Evolutionary conservation across 441 rosid genomes (phyloP).

Genomic region (Kokia cookei): DNA sequence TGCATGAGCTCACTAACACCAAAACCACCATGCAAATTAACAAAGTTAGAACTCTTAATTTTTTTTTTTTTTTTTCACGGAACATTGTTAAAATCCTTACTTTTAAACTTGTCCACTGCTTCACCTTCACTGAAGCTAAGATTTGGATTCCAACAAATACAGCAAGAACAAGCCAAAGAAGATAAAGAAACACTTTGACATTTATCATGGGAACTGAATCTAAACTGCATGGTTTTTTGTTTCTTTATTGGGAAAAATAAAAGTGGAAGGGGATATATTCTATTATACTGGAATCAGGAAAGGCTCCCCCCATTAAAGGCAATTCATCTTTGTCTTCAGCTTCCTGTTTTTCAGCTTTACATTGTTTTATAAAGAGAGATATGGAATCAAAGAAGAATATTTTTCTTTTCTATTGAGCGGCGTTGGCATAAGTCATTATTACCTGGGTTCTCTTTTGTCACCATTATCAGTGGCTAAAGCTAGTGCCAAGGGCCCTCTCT

Average conservation of each 20-base stretch:
- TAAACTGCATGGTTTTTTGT: neutral
- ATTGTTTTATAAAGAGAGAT: neutral
- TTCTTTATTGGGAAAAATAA: neutral
- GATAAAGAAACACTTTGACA: conserved; percentile 7
- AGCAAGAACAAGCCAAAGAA: conserved; percentile 1
- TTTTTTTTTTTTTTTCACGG: neutral
- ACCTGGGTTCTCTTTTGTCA: conserved; percentile 11
- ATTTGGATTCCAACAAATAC: neutral
- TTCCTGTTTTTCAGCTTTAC: conserved; percentile 10
- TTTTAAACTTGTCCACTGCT: neutral
- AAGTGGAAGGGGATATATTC: conserved; percentile 1
- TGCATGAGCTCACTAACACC: conserved; percentile 54
- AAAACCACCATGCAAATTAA: neutral
- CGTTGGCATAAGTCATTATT: conserved; percentile 6
- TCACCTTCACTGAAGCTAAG: neutral
- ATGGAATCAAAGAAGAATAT: neutral
- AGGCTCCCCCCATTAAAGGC: conserved; percentile 1
- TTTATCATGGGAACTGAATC: conserved; percentile 6
- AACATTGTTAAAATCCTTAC: neutral
- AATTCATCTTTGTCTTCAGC: conserved; percentile 1
- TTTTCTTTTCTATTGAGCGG: neutral
- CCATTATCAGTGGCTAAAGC: conserved; percentile 14
- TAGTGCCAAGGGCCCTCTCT: conserved; percentile 6
- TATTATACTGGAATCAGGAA: conserved; percentile 1
- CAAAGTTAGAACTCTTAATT: neutral